These are phyloP conservation scores for Yamadazyma mexicana DNA, from an alignment of 1,139 yeast genomes.

Conservation along the genomic window DNA sequence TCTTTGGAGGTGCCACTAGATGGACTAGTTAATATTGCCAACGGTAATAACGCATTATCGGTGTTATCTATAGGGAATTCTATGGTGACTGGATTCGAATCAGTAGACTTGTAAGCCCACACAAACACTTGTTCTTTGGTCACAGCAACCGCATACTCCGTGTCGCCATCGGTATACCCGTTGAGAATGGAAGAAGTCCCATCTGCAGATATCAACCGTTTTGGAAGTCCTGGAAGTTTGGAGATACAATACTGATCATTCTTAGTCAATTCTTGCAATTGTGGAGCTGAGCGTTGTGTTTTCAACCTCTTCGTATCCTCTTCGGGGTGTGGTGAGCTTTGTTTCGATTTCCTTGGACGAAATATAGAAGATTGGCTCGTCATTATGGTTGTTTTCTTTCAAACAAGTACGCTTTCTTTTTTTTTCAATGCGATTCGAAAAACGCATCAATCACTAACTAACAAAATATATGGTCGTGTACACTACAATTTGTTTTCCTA, in stretches of 20 bases:
- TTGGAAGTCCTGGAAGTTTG: slow-evolving; percentile 50
- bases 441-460: slow-evolving; percentile 2
- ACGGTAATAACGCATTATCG: slow-evolving; percentile 29
- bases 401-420: slow-evolving; percentile 2
- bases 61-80: slow-evolving; percentile 40
- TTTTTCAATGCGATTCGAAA: background rate
- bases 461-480: background rate
- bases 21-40: slow-evolving; percentile 69
- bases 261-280: slow-evolving; percentile 53
- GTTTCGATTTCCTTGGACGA: slow-evolving; percentile 11
- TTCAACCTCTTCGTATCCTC: background rate
- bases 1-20: slow-evolving; percentile 55
- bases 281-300: slow-evolving; percentile 7
- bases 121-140: slow-evolving; percentile 55
- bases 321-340: slow-evolving; percentile 3
- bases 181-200: slow-evolving; percentile 20
- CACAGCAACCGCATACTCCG: slow-evolving; percentile 57
- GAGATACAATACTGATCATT: slow-evolving; percentile 61
- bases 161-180: slow-evolving; percentile 55
- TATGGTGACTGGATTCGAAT: slow-evolving; percentile 56
- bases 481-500: background rate
- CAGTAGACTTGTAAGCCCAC: slow-evolving; percentile 69
- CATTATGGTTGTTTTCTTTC: slow-evolving; percentile 5
- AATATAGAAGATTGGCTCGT: slow-evolving; percentile 9
- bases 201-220: slow-evolving; percentile 16